Evolutionary conservation across 2,329 filamentous ascomycete species (phyloP).

Genomic region (Colletotrichum filicis): DNA sequence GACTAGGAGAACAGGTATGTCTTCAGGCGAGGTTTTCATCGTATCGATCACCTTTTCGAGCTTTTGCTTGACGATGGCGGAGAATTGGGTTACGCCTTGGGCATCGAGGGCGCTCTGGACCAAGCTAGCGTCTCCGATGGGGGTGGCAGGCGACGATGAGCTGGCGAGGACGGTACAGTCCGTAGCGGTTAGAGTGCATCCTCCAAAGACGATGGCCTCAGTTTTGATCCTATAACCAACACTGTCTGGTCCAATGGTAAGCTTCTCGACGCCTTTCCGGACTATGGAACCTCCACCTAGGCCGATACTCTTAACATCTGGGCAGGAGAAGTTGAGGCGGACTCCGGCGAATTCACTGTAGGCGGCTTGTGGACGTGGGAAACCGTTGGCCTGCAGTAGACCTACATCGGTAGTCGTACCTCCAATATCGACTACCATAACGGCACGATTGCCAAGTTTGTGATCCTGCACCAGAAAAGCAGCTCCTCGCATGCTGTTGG

Average conservation of each 20-base stretch:
- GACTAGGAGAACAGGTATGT: slow-evolving; percentile 69
- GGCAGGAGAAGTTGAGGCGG: slow-evolving; percentile 68
- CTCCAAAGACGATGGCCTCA: slow-evolving; percentile 67
- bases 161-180: slow-evolving; percentile 58
- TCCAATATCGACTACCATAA: slow-evolving; percentile 74
- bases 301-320: slow-evolving; percentile 69
- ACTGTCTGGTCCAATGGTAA: slow-evolving; percentile 70
- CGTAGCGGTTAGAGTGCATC: slow-evolving; percentile 66
- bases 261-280: slow-evolving; percentile 43
- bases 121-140: slow-evolving; percentile 54
- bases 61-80: slow-evolving; percentile 57
- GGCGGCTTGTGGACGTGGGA: slow-evolving; percentile 70
- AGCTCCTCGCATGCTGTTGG: slow-evolving; percentile 72
- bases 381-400: slow-evolving; percentile 68
- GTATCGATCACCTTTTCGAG: slow-evolving; percentile 68
- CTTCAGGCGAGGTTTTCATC: slow-evolving; percentile 71
- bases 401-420: slow-evolving; percentile 75
- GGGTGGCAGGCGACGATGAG: slow-evolving; percentile 35
- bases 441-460: slow-evolving; percentile 43
- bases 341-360: slow-evolving; percentile 72
- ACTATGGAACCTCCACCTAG: slow-evolving; percentile 69
- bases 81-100: slow-evolving; percentile 50
- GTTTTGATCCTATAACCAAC: slow-evolving; percentile 67
- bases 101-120: slow-evolving; percentile 45
- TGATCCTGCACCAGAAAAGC: slow-evolving; percentile 62